Evolutionary conservation across 1,139 yeast genomes (phyloP).

Genomic region (Hyphopichia burtonii): DNA sequence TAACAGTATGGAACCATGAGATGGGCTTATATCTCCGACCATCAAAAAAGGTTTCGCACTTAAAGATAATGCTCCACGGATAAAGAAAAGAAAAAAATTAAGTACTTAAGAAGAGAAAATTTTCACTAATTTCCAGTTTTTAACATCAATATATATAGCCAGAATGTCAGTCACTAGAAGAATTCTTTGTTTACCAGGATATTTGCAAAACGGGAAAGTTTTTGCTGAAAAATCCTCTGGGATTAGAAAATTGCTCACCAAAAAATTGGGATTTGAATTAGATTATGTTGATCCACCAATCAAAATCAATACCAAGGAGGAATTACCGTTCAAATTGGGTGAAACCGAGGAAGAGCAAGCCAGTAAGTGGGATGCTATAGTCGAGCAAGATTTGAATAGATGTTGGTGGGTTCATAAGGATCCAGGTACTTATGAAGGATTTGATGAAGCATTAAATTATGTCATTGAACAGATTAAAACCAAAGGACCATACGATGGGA

Average conservation of each 20-base stretch:
- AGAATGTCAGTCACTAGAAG: not conserved
- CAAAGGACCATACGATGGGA: slow-evolving; percentile 87
- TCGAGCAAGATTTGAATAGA: slow-evolving; percentile 50
- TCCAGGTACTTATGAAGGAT: slow-evolving; percentile 31
- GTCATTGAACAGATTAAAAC: slow-evolving; percentile 54
- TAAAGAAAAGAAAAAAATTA: not conserved
- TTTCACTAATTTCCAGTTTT: not conserved
- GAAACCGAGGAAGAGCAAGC: slow-evolving; percentile 25
- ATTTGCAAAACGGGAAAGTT: slow-evolving; percentile 64
- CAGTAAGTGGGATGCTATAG: slow-evolving; percentile 26
- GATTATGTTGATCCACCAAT: slow-evolving; percentile 41
- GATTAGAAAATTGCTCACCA: slow-evolving; percentile 62
- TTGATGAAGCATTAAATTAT: slow-evolving; percentile 31
- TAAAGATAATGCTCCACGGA: not conserved
- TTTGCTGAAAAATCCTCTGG: slow-evolving; percentile 82
- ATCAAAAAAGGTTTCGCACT: too few relatives aligned
- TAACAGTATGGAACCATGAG: too few relatives aligned
- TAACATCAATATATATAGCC: not conserved
- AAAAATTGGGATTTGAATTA: slow-evolving; percentile 51
- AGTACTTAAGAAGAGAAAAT: not conserved
- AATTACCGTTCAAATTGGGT: slow-evolving; percentile 29
- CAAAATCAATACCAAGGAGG: slow-evolving; percentile 21
- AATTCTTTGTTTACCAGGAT: slow-evolving; percentile 43
- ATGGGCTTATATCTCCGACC: not conserved
- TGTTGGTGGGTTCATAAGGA: slow-evolving; percentile 42